Evolutionary conservation across 2,329 filamentous ascomycete genomes (phyloP).

Genomic region (Colletotrichum tabaci): DNA sequence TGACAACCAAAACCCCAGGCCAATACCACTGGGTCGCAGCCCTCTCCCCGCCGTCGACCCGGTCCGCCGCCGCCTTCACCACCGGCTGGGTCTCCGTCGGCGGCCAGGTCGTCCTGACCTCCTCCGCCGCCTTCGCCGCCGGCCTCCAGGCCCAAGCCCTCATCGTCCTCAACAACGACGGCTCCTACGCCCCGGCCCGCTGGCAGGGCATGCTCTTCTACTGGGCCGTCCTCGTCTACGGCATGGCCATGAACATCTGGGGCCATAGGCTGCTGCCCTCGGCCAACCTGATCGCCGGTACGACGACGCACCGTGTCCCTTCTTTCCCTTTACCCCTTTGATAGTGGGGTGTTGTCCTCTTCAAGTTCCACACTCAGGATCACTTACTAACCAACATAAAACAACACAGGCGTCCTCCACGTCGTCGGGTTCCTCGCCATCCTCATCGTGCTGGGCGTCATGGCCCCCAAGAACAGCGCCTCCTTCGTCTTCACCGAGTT

Average conservation of each 20-base stretch:
- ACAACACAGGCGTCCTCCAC: slow-evolving; percentile 46
- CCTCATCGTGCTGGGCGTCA: slow-evolving; percentile 48
- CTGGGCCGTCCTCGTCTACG: slow-evolving; percentile 59
- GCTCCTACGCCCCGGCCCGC: slow-evolving; percentile 55
- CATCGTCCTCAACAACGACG: slow-evolving; percentile 58
- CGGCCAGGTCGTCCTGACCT: slow-evolving; percentile 61
- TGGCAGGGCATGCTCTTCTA: slow-evolving; percentile 65
- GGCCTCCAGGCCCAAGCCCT: slow-evolving; percentile 61
- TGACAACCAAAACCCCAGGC: slow-evolving; percentile 45
- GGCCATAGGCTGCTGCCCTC: slow-evolving; percentile 55
- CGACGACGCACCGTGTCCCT: not conserved
- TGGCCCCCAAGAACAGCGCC: slow-evolving; percentile 50
- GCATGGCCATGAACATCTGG: slow-evolving; percentile 58
- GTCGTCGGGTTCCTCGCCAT: slow-evolving; percentile 48
- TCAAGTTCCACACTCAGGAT: not conserved
- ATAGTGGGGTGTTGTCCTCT: slow-evolving; percentile 12
- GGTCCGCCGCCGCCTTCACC: slow-evolving; percentile 56
- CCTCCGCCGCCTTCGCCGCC: slow-evolving; percentile 62
- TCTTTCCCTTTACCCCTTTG: no score
- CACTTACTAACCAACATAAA: no score
- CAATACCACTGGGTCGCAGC: slow-evolving; percentile 64
- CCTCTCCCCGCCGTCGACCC: slow-evolving; percentile 52
- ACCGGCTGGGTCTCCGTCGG: slow-evolving; percentile 63
- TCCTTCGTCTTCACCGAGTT: slow-evolving; percentile 52
- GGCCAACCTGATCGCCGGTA: slow-evolving; percentile 49